Conservation (phyloP, 73 alveolate genomes). For the Paramecium tetraurelia region DNA sequence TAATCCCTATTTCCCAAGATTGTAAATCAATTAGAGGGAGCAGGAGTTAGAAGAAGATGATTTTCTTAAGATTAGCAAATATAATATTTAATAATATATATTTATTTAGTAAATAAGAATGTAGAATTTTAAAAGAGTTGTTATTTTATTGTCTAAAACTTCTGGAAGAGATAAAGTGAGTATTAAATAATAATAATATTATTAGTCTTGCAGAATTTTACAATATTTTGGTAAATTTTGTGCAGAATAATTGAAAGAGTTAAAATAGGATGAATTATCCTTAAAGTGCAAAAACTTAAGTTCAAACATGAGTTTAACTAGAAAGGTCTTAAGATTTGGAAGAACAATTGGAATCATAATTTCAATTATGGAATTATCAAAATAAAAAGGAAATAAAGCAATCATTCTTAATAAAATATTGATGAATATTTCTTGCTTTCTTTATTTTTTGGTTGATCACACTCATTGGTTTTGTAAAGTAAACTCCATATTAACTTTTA, state of each 20-base stretch:
- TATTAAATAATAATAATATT: not conserved
- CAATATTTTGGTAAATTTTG: not conserved
- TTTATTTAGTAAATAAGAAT: not conserved
- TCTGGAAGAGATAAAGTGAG: not conserved
- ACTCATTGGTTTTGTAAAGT: constrained; percentile 33
- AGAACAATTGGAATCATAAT: constrained; percentile 27
- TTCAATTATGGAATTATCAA: not conserved
- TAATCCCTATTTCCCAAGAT: constrained; percentile 23
- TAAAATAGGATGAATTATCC: not conserved
- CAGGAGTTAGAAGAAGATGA: constrained; percentile 51
- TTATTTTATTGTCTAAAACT: not conserved
- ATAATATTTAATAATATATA: not conserved
- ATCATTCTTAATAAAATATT: not conserved
- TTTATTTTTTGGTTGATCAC: not conserved
- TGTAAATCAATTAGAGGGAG: not conserved
- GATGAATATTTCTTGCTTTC: not conserved
- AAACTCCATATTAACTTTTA: not conserved
- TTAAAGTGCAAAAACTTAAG: not conserved
- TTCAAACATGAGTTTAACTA: constrained; percentile 4
- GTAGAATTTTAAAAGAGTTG: constrained; percentile 13
- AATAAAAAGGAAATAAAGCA: not conserved
- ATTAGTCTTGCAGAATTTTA: not conserved
- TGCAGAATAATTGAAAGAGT: not conserved
- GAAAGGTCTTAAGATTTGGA: constrained; percentile 7
- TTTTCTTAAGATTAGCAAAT: not conserved